phyloP scores from a whole-genome alignment of 2,329 filamentous ascomycete genomes.

The Phoma sp. region DNA sequence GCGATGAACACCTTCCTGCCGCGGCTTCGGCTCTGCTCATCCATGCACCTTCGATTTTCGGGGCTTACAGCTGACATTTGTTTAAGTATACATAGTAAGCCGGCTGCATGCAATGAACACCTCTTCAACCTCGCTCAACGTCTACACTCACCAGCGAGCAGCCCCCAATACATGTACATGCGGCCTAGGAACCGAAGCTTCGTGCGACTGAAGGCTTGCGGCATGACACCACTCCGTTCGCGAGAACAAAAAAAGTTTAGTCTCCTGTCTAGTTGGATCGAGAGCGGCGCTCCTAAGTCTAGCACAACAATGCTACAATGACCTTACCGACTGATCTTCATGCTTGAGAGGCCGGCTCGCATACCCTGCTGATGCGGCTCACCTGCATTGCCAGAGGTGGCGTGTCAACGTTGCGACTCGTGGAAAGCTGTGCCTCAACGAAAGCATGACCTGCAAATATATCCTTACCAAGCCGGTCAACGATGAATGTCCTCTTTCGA shows the following conservation, averaged over 20 bases:
- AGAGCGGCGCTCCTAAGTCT: background rate
- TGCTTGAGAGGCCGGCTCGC: conserved; percentile 12
- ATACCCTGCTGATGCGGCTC: conserved; percentile 15
- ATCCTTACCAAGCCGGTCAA: conserved; percentile 18
- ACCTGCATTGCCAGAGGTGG: conserved; percentile 27
- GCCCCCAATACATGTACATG: background rate
- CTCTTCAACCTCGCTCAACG: background rate
- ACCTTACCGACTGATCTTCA: conserved; percentile 19
- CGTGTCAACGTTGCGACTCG: conserved; percentile 19
- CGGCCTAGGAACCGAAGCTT: background rate
- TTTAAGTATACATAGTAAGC: background rate
- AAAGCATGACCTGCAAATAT: conserved; percentile 13
- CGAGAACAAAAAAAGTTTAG: background rate
- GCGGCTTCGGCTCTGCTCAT: conserved; percentile 5
- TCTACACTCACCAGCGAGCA: background rate
- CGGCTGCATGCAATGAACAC: background rate
- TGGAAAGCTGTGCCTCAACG: background rate
- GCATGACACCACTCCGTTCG: background rate
- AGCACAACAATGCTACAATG: background rate
- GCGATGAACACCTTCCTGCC: conserved; percentile 10
- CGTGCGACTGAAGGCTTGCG: conserved; percentile 3
- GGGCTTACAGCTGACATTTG: background rate
- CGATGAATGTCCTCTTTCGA: conserved; percentile 7
- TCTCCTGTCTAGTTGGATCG: conserved; percentile 1
- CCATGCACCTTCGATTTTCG: background rate